Conservation (phyloP, 169 alveolate species). For the Cryptosporidium viatorum region DNA sequence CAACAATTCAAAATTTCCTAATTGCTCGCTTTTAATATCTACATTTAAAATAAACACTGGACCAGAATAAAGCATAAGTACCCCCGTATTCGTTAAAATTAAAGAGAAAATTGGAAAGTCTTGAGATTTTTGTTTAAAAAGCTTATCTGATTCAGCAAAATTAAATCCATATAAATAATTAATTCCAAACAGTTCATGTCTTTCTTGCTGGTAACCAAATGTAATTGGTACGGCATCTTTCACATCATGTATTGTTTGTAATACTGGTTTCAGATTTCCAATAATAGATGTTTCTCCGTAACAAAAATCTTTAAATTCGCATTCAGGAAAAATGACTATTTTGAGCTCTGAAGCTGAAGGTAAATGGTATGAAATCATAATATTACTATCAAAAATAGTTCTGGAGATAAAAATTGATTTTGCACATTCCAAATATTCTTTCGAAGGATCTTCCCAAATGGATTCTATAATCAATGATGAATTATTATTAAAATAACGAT, state of each 20-base stretch:
- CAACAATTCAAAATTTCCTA: neutral
- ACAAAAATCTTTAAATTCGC: conserved; percentile 7
- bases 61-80: conserved; percentile 25
- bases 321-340: neutral
- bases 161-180: conserved; percentile 33
- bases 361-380: neutral
- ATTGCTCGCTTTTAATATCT: neutral
- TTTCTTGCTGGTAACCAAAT: conserved; percentile 1
- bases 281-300: neutral
- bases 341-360: conserved; percentile 15
- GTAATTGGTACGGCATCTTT: conserved; percentile 24
- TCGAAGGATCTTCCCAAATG: conserved; percentile 22
- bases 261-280: neutral
- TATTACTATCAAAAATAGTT: conserved; percentile 5
- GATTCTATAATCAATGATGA: neutral
- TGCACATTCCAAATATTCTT: conserved; percentile 12
- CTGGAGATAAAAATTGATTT: conserved; percentile 20
- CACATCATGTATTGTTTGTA: neutral
- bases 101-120: conserved; percentile 18
- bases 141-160: neutral
- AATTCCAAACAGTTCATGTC: conserved; percentile 14
- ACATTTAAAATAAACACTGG: conserved; percentile 4
- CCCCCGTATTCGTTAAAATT: neutral
- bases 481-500: neutral
- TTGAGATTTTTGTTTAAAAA: conserved; percentile 9